Evolutionary conservation across 331 rosid genomes (phyloP), one percentile per base, ranked within the genome.

Genomic region (Dryas integrifolia): DNA sequence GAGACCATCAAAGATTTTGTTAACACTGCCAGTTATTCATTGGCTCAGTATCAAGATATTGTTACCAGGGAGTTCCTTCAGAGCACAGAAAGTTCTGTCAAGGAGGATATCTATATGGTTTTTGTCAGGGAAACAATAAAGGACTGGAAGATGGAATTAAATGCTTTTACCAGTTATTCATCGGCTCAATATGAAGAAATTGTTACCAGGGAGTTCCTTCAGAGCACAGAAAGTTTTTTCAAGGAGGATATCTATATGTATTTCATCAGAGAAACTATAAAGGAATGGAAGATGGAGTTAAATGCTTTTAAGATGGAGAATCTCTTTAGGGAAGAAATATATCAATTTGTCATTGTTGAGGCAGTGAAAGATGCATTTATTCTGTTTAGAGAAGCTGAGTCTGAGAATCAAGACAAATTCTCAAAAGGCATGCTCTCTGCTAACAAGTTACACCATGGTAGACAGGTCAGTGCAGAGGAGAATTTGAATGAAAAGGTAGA

Each of bases 211-310:
- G 50, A 72, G 74, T 24, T 72, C 48, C 39, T 40, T 50, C 56
- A 18, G 51, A 30, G 14, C 18, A 41, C 51, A 9, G 88, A 85
- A 71, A 59, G 40, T 77, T 58, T 52, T 67, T 6, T 87, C 16
- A 61, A 67, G 74, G 88, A 87, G 57, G 92, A 91, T 75, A 64
- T 84, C 1, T 65, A 21, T 21, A 76, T 57, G 85, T 80, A 77
- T 80, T 86, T 85, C 70, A 58, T 84, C 12, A 74, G 70, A 65
- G 77, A 79, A 56, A 81, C 77, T 67, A 24, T 84, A 40, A 58
- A 78, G 70, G 86, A 89, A 71, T 87, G 90, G 96, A 58, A 76
- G 48, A 30, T 65, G 69, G 76, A 77, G 46, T 73, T 83, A 64
- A 85, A 79, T 4, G 49, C 58, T 64, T 69, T 69, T 15, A 26